phyloP scores from a whole-genome alignment of 2,329 filamentous ascomycete genomes.

The Triangularia verruculosa region DNA sequence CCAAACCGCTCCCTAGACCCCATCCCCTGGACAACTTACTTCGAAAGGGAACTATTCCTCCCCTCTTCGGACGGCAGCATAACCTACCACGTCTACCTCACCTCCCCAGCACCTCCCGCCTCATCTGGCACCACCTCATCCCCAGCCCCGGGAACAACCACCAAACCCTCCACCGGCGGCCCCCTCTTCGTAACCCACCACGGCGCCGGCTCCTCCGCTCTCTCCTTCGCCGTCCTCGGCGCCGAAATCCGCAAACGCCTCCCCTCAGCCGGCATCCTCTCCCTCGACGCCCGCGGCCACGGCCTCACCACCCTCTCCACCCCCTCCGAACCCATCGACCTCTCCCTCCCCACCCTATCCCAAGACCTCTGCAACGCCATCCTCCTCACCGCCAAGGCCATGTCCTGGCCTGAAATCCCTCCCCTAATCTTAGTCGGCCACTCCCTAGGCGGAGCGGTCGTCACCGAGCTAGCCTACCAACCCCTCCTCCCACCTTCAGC shows the following conservation, averaged over 20 bases:
- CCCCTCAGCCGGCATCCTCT: constrained; percentile 78
- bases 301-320: constrained; percentile 62
- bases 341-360: constrained; percentile 70
- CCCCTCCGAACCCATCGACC: constrained; percentile 49
- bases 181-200: constrained; percentile 93
- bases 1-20: constrained; percentile 58
- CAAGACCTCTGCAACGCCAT: constrained; percentile 71
- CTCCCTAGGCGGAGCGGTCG: constrained; percentile 86
- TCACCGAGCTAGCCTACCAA: constrained; percentile 69
- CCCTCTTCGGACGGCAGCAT: constrained; percentile 43
- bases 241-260: constrained; percentile 73
- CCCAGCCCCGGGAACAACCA: not conserved
- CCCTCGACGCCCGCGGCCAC: constrained; percentile 82
- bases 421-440: constrained; percentile 83
- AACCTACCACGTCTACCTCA: constrained; percentile 83
- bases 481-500: constrained; percentile 49
- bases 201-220: constrained; percentile 86
- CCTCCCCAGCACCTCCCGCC: constrained; percentile 56
- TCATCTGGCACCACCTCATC: not conserved
- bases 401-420: constrained; percentile 73
- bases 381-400: constrained; percentile 59
- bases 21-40: constrained; percentile 85
- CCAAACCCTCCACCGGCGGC: constrained; percentile 50
- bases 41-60: constrained; percentile 81
- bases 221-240: constrained; percentile 83